Percentiles rank a stretch among this genome's conserved stretches.
These are phyloP conservation scores for Garcileccinum viscosum DNA, from an alignment of 1,284 basidiomycete species.

Conservation along the genomic window DNA sequence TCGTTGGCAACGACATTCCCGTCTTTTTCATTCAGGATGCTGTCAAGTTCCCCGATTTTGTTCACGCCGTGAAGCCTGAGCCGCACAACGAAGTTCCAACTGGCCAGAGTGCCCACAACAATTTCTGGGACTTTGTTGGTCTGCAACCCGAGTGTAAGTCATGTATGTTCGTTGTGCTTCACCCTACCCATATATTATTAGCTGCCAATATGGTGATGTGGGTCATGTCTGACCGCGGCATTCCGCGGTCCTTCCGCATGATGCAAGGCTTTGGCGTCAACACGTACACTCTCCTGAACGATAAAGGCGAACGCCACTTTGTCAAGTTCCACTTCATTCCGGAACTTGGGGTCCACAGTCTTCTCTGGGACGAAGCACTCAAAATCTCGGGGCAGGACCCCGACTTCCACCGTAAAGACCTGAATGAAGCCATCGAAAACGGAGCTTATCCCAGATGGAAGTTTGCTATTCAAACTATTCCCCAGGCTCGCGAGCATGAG, in stretches of 20 bases:
- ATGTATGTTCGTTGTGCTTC: background rate
- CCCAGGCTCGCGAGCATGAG: conserved; percentile 68
- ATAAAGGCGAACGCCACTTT: conserved; percentile 69
- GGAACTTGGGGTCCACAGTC: conserved; percentile 79
- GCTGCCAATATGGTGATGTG: conserved; percentile 83
- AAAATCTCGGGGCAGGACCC: conserved; percentile 84
- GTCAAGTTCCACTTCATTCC: conserved; percentile 89
- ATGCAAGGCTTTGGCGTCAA: conserved; percentile 90
- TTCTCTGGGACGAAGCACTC: conserved; percentile 88
- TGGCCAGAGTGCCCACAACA: conserved; percentile 77
- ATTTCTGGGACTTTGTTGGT: conserved; percentile 83
- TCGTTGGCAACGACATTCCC: conserved; percentile 80
- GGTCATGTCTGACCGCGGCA: conserved; percentile 81
- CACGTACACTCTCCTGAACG: conserved; percentile 77
- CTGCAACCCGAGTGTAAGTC: conserved; percentile 64
- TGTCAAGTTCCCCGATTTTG: conserved; percentile 83
- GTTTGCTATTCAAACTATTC: conserved; percentile 78
- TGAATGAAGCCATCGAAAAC: conserved; percentile 76
- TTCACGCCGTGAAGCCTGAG: conserved; percentile 83
- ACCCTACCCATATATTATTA: conserved; percentile 37
- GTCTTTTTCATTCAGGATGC: conserved; percentile 88
- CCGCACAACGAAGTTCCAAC: conserved; percentile 77
- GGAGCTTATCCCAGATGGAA: conserved; percentile 78
- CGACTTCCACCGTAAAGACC: conserved; percentile 82
- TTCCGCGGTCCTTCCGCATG: conserved; percentile 84